Evolutionary conservation across 1,139 yeast genomes (phyloP).

Genomic region (Diutina rugosa): DNA sequence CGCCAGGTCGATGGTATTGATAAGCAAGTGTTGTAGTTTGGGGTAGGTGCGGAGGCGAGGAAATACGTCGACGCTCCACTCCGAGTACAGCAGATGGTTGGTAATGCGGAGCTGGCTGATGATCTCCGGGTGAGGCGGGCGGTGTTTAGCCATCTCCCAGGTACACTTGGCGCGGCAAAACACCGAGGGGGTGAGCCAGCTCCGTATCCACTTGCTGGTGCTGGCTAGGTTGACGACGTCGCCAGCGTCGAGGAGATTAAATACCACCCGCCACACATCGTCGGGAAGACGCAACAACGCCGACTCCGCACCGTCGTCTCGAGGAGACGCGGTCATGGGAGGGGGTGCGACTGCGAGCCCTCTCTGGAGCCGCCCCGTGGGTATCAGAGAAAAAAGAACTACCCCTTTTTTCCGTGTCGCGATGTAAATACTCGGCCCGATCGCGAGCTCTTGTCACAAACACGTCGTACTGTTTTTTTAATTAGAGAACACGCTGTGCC

Average conservation of each 20-base stretch:
- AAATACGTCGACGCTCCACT: conserved; percentile 1
- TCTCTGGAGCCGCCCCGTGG: background rate
- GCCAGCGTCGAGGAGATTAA: background rate
- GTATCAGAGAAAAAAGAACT: background rate
- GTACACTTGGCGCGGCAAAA: background rate
- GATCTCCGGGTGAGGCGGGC: background rate
- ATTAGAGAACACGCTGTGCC: background rate
- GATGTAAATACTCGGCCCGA: background rate
- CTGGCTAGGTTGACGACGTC: background rate
- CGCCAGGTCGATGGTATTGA: conserved; percentile 2
- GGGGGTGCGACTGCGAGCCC: background rate
- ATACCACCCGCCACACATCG: background rate
- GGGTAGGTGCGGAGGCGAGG: background rate
- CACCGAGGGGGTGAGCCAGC: background rate
- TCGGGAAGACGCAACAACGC: background rate
- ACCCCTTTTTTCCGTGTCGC: background rate
- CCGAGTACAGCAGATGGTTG: background rate
- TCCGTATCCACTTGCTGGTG: background rate
- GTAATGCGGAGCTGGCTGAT: background rate
- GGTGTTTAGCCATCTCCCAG: background rate
- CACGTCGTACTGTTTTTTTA: background rate
- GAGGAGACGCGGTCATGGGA: background rate
- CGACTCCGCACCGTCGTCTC: background rate
- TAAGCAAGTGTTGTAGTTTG: background rate
- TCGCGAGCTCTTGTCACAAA: background rate